Evolutionary conservation across 805 yeast species (phyloP), one percentile per base, ranked within the genome.

Genomic region (Komagataella kurtzmanii): DNA sequence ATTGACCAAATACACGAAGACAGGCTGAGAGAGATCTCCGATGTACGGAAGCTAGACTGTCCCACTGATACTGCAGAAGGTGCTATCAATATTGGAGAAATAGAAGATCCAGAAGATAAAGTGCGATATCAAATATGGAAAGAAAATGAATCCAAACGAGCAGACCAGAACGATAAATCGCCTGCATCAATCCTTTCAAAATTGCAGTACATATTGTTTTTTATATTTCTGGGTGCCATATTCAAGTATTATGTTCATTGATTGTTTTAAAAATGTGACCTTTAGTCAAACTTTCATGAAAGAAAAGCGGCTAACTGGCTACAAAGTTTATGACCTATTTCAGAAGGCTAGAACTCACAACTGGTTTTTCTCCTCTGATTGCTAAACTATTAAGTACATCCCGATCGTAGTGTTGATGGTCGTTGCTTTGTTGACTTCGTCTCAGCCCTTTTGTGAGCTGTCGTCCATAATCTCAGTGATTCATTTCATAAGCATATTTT

Each of bases 21-120:
- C 40, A 30, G 14, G 6, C 6, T 30, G 14, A 30, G 14, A 10
- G 14, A 30, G 14, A 10, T 5, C 40, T 10, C 14, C 12, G 14
- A 30, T 3, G 40, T 14, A 30, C 14, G 40, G 40, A 14, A 14
- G 6, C 14, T 14, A 14, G 40, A 30, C 14, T 14, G 12, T 8
- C 14, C 40, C 10, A 30, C 14, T 30, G 40, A 10, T 30, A 30
- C 3, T 30, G 40, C 14, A 10, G n/a, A 30, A 8, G 14, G 40
- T 14, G 68, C 63, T 3, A 59, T 66, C 30, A 55, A 64, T 18
- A 50, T 69, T 3, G 71, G 72, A 43, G 66, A 68, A 24, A 76
- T 74, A 52, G 56, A 65, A 51, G 88, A 83, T 59, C 83, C 86
- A 0, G 91, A 85, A 59, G 91, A 85, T 63, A 18, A 44, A 44